Percentiles rank a stretch among this genome's conserved stretches.
phyloP scores from a whole-genome alignment of 2,329 filamentous ascomycete genomes.

The Dactylellina drechsleri region DNA sequence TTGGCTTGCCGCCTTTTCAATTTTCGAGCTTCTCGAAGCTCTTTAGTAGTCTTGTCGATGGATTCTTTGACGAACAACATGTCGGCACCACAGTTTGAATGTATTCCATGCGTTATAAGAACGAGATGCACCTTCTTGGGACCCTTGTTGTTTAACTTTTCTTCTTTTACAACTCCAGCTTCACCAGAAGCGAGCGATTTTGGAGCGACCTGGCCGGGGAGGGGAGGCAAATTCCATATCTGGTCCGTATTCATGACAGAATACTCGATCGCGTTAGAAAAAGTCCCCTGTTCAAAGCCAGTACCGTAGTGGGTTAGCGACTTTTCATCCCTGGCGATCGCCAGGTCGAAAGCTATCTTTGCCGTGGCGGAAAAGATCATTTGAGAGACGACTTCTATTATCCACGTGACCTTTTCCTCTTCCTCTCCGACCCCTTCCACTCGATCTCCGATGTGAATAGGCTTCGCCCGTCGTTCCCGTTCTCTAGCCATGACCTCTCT shows the following conservation, averaged over 20 bases:
- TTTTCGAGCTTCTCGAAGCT: slow-evolving; percentile 75
- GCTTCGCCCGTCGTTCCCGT: slow-evolving; percentile 32
- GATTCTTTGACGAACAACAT: slow-evolving; percentile 98
- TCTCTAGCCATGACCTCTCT: slow-evolving; percentile 61
- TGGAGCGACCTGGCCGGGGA: slow-evolving; percentile 71
- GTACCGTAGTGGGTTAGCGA: slow-evolving; percentile 66
- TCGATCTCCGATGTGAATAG: slow-evolving; percentile 34
- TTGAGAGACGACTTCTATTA: slow-evolving; percentile 90
- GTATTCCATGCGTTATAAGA: slow-evolving; percentile 89
- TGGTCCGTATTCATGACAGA: slow-evolving; percentile 87
- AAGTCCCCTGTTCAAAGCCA: slow-evolving; percentile 61
- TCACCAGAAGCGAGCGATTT: slow-evolving; percentile 35
- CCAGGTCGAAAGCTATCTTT: slow-evolving; percentile 84
- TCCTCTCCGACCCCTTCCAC: slow-evolving; percentile 60
- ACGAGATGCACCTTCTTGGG: slow-evolving; percentile 88
- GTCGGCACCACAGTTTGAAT: slow-evolving; percentile 94
- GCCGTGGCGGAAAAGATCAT: slow-evolving; percentile 92
- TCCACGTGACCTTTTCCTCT: slow-evolving; percentile 77
- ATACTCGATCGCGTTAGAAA: slow-evolving; percentile 80
- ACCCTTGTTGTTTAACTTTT: slow-evolving; percentile 64
- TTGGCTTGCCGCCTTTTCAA: slow-evolving; percentile 62
- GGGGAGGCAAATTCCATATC: slow-evolving; percentile 89
- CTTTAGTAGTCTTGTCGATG: slow-evolving; percentile 83
- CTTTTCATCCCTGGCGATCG: slow-evolving; percentile 85
- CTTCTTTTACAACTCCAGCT: slow-evolving; percentile 25